Percentiles rank a stretch among this genome's conserved stretches.
Evolutionary conservation across 495 filamentous ascomycete genomes (phyloP).

Genomic region (Astrothelium subdiscretum): DNA sequence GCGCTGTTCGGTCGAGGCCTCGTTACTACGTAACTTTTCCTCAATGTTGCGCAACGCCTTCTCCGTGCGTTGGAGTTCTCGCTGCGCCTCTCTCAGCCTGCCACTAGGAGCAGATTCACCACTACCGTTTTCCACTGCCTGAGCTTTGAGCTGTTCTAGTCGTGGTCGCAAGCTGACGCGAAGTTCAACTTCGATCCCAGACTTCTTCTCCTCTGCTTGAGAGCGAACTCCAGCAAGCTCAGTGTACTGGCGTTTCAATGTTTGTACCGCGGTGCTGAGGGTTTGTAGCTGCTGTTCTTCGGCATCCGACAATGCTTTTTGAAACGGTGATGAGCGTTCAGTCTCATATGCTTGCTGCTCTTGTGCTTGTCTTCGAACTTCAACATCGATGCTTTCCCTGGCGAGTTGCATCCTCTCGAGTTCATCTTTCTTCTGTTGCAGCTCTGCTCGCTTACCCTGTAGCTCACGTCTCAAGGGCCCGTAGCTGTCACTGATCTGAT

Average conservation of each 20-base stretch:
- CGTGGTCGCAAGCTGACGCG: slow-evolving; percentile 73
- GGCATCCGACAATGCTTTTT: slow-evolving; percentile 69
- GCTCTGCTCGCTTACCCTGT: slow-evolving; percentile 52
- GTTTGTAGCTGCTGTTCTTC: slow-evolving; percentile 74
- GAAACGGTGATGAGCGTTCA: slow-evolving; percentile 78
- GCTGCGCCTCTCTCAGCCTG: slow-evolving; percentile 64
- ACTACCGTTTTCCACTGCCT: slow-evolving; percentile 55
- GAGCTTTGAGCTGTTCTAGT: slow-evolving; percentile 74
- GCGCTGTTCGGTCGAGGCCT: slow-evolving; percentile 41
- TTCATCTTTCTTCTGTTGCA: slow-evolving; percentile 61
- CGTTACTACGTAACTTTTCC: slow-evolving; percentile 57
- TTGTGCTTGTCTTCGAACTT: slow-evolving; percentile 62
- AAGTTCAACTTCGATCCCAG: slow-evolving; percentile 69
- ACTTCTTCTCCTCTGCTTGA: slow-evolving; percentile 71
- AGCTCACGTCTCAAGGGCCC: slow-evolving; percentile 66
- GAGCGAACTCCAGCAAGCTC: slow-evolving; percentile 61
- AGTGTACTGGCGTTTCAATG: slow-evolving; percentile 60
- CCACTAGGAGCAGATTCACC: slow-evolving; percentile 45
- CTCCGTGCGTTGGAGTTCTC: slow-evolving; percentile 66
- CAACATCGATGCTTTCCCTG: slow-evolving; percentile 61
- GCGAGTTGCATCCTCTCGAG: slow-evolving; percentile 61
- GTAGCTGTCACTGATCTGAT: slow-evolving; percentile 71
- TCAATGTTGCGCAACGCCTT: slow-evolving; percentile 51
- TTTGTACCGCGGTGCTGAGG: slow-evolving; percentile 54
- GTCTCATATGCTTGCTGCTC: slow-evolving; percentile 60